Percentiles rank a stretch among this genome's conserved stretches.
These are phyloP conservation scores for Scheffersomyces insectosa DNA, from an alignment of 1,139 yeast species.

Conservation along the genomic window DNA sequence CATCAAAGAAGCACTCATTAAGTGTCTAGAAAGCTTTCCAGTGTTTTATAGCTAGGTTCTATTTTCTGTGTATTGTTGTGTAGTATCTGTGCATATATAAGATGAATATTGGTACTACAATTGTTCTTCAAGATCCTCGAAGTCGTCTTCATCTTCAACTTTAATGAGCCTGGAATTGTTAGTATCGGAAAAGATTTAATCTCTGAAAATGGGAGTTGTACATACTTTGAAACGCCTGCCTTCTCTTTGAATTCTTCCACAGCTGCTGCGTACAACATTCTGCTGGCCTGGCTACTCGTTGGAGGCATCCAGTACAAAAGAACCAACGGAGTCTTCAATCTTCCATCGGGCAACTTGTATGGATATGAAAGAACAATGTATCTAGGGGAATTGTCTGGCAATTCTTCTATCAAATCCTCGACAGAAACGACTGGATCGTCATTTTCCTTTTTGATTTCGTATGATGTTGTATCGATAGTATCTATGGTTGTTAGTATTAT, in stretches of 20 bases:
- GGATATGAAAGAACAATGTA: conserved; percentile 81
- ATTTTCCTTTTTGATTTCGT: conserved; percentile 54
- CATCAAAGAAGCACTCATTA: too few species aligned
- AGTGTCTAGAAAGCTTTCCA: too few species aligned
- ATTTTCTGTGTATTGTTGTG: too few species aligned
- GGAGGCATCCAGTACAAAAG: conserved; percentile 84
- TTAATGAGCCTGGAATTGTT: conserved; percentile 46
- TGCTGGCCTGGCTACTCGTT: conserved; percentile 72
- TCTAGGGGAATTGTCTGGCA: conserved; percentile 83
- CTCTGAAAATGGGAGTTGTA: conserved; percentile 12
- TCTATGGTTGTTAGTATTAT: conserved; percentile 28
- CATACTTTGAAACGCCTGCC: conserved; percentile 71
- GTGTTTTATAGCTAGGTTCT: too few species aligned
- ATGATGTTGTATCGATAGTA: conserved; percentile 53
- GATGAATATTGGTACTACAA: conserved; percentile 6
- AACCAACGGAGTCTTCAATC: conserved; percentile 72
- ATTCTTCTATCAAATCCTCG: conserved; percentile 66
- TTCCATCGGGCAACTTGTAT: conserved; percentile 64
- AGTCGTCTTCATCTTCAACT: conserved; percentile 61
- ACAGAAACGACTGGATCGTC: conserved; percentile 46
- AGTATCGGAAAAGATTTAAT: conserved; percentile 15
- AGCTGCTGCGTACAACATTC: conserved; percentile 91
- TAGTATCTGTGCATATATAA: too few species aligned
- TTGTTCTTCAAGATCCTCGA: conserved; percentile 46
- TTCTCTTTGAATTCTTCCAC: conserved; percentile 74